phyloP scores from a whole-genome alignment of 2,329 filamentous ascomycete species.

The Colletotrichum navitas region DNA sequence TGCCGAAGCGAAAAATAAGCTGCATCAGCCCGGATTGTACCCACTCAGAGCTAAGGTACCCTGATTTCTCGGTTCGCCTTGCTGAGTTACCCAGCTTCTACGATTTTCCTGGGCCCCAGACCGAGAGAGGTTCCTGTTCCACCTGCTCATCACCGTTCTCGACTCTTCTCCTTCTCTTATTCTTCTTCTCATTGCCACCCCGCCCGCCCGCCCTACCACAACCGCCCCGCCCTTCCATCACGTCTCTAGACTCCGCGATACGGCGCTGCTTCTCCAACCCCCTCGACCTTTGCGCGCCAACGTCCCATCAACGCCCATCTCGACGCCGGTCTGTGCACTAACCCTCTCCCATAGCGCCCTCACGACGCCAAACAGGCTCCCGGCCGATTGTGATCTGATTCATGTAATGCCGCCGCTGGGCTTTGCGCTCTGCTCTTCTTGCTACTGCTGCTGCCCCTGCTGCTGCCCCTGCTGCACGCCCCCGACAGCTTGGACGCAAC shows the following conservation, averaged over 20 bases:
- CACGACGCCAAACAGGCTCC: conserved; percentile 26
- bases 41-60: conserved; percentile 32
- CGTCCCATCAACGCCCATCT: conserved; percentile 10
- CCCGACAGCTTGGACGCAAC: conserved; percentile 41
- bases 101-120: conserved; percentile 1
- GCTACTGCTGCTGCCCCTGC: conserved; percentile 16
- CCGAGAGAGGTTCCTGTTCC: not conserved
- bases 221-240: conserved; percentile 19
- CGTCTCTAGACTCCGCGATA: conserved; percentile 9
- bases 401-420: conserved; percentile 41
- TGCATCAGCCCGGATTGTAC: conserved; percentile 36
- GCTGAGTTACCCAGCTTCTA: conserved; percentile 29
- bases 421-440: conserved; percentile 35
- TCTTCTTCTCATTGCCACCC: conserved; percentile 12
- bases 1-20: conserved; percentile 42
- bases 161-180: conserved; percentile 10
- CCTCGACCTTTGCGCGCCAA: conserved; percentile 29
- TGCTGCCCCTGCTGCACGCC: conserved; percentile 23
- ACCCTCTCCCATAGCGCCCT: conserved; percentile 21
- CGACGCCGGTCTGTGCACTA: conserved; percentile 26
- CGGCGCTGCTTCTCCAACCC: conserved; percentile 22
- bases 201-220: conserved; percentile 15
- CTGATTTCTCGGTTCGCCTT: conserved; percentile 14
- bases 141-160: conserved; percentile 4
- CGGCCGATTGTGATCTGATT: conserved; percentile 20